Conservation (phyloP, 2,329 filamentous ascomycete species). For the Penicillium sp. region DNA sequence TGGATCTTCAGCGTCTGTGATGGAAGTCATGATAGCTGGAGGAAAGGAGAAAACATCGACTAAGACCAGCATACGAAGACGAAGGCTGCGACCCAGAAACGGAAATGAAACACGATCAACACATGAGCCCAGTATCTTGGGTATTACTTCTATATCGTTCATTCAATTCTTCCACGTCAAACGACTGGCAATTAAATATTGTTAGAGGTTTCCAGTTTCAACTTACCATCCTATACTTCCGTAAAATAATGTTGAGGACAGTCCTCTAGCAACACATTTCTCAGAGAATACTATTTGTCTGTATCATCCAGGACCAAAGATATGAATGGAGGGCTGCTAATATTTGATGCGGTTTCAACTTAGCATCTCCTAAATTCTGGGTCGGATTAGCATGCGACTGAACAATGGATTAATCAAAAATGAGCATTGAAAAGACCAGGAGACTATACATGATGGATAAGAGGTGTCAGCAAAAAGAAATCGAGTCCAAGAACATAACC, state of each 20-base stretch:
- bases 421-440: background rate
- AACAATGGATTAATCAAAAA: background rate
- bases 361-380: background rate
- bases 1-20: rapidly evolving
- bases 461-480: background rate
- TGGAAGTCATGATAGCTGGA: background rate
- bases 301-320: background rate
- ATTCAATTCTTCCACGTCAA: too few species aligned
- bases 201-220: background rate
- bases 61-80: background rate
- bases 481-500: background rate
- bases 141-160: background rate
- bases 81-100: background rate
- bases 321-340: background rate
- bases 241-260: background rate
- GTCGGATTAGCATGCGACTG: background rate
- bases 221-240: background rate
- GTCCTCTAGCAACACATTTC: background rate
- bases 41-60: background rate
- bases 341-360: background rate
- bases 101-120: background rate
- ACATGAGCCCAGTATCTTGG: background rate
- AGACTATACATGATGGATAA: background rate
- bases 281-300: background rate
- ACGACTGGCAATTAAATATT: background rate